These are phyloP conservation scores for Acacia confusa DNA, from an alignment of 306 rosid species.

Conservation along the genomic window DNA sequence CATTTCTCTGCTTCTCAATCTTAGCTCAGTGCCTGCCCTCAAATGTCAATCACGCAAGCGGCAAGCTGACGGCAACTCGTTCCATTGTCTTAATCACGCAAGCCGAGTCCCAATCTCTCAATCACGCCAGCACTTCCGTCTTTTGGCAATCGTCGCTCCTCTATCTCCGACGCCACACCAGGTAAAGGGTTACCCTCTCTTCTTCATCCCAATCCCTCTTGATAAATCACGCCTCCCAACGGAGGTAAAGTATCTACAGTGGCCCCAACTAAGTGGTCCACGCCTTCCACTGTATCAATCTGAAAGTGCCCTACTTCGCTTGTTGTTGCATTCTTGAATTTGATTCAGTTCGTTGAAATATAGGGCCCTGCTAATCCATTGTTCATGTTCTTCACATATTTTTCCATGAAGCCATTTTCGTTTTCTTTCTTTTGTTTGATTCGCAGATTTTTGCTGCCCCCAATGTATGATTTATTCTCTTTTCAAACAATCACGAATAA, in stretches of 20 bases:
- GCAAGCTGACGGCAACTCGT: no score
- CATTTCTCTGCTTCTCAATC: no score
- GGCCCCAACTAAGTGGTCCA: neutral
- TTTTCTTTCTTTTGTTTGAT: neutral
- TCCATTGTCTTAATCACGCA: no score
- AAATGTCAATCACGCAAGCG: no score
- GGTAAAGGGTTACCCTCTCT: no score
- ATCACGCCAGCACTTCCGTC: no score
- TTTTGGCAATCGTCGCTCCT: no score
- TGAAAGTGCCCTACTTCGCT: slow-evolving; percentile 20
- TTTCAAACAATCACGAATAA: neutral
- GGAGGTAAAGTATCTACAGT: neutral
- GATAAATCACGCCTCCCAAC: neutral
- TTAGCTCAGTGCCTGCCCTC: no score
- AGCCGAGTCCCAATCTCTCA: no score
- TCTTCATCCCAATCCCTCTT: no score
- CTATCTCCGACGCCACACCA: no score
- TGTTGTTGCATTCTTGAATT: slow-evolving; percentile 20
- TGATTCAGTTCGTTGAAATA: neutral
- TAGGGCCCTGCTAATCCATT: neutral
- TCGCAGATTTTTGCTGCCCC: neutral
- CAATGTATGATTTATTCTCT: neutral
- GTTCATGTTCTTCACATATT: neutral
- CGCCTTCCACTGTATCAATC: neutral
- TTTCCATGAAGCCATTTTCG: neutral